These are phyloP conservation scores for Wickerhamomyces canadensis DNA, from an alignment of 805 yeast species.

Conservation along the genomic window DNA sequence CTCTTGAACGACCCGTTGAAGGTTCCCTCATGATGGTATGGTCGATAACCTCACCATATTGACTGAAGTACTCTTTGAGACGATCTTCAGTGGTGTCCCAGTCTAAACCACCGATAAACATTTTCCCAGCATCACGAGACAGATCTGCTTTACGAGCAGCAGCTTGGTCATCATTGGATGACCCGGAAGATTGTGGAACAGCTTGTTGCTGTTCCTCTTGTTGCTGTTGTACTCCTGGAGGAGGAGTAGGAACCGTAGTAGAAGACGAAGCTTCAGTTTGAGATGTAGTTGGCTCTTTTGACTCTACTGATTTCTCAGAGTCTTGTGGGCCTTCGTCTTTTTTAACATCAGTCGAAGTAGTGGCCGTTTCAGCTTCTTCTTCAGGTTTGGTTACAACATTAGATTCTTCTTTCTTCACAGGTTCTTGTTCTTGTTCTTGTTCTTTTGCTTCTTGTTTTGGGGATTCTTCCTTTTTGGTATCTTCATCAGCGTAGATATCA, in stretches of 20 bases:
- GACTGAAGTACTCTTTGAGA: constrained; percentile 71
- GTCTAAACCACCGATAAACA: constrained; percentile 95
- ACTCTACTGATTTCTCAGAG: no score
- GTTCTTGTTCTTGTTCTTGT: constrained; percentile 14
- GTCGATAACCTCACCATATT: constrained; percentile 85
- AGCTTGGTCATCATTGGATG: no score
- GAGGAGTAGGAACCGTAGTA: constrained; percentile 4
- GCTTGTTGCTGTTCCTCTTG: constrained; percentile 2
- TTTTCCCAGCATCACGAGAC: constrained; percentile 75
- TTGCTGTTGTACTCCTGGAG: not conserved
- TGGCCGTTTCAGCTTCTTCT: not conserved
- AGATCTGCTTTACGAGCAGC: constrained; percentile 42
- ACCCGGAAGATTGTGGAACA: no score
- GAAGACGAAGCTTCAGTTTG: not conserved
- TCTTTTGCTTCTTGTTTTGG: constrained; percentile 22
- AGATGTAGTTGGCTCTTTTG: not conserved
- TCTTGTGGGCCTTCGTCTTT: not conserved
- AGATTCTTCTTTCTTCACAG: constrained; percentile 7
- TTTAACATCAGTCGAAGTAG: not conserved
- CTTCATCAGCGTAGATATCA: constrained; percentile 63
- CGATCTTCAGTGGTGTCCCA: constrained; percentile 97
- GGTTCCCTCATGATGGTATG: constrained; percentile 91
- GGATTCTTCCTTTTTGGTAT: constrained; percentile 12
- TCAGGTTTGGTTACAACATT: not conserved
- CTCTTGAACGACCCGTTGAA: constrained; percentile 83